Evolutionary conservation across 1,284 basidiomycete species (phyloP).

Genomic region (Pseudozyma sp.): DNA sequence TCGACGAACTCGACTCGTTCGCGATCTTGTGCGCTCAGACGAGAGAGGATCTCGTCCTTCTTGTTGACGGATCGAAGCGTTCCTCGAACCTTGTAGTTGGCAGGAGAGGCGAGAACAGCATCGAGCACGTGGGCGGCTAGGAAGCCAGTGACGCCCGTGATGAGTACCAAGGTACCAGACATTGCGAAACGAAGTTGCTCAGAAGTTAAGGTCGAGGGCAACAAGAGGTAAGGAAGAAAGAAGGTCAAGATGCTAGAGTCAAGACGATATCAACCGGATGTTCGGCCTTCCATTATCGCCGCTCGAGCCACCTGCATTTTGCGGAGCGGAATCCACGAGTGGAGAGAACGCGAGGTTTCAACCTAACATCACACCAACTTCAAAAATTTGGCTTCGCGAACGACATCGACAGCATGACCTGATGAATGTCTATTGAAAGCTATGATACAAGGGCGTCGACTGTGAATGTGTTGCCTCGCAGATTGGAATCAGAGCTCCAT

Average conservation of each 20-base stretch:
- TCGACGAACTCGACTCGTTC: conserved; percentile 57
- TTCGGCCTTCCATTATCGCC: neutral
- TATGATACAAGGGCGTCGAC: neutral
- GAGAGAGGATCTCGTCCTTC: conserved; percentile 54
- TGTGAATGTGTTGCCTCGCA: no score
- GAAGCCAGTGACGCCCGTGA: conserved; percentile 63
- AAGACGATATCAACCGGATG: neutral
- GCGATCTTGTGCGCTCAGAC: conserved; percentile 36
- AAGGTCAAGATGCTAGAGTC: neutral
- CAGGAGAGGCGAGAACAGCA: conserved; percentile 49
- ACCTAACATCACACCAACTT: neutral
- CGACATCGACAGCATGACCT: no score
- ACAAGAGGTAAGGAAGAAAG: no score
- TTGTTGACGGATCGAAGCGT: conserved; percentile 55
- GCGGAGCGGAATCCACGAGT: neutral
- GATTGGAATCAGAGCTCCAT: conserved; percentile 21
- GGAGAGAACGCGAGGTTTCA: neutral
- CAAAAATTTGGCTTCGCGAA: no score
- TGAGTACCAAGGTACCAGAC: conserved; percentile 53
- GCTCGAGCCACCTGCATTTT: conserved; percentile 1
- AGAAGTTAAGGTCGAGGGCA: neutral
- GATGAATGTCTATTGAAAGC: no score
- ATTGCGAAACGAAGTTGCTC: conserved; percentile 3
- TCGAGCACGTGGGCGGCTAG: conserved; percentile 60
- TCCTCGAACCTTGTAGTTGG: conserved; percentile 57